These are phyloP conservation scores for Alternaria sp. DNA, from an alignment of 2,329 filamentous ascomycete genomes.

Conservation along the genomic window DNA sequence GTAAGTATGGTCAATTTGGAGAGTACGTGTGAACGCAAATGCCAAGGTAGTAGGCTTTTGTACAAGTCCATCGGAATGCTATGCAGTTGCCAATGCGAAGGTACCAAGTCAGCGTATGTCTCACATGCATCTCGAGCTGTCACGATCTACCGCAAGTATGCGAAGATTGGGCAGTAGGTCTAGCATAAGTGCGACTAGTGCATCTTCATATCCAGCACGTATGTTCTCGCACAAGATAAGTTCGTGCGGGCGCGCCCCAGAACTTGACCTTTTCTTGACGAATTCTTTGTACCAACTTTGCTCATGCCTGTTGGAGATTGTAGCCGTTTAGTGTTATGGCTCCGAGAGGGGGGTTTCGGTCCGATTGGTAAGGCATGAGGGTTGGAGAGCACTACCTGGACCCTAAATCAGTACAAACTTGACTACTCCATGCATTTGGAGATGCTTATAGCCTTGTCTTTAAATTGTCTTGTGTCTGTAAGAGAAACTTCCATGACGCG, in stretches of 20 bases:
- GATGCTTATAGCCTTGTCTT: background rate
- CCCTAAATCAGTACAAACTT: background rate
- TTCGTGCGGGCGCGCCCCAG: background rate
- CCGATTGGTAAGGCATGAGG: background rate
- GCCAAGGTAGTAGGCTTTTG: too few relatives aligned
- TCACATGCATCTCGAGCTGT: too few relatives aligned
- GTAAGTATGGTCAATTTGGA: too few relatives aligned
- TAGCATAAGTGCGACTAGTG: background rate
- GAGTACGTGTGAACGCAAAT: too few relatives aligned
- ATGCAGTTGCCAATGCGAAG: too few relatives aligned
- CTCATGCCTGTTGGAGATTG: too few relatives aligned
- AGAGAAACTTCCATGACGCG: background rate
- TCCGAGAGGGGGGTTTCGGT: too few relatives aligned
- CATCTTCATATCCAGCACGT: background rate
- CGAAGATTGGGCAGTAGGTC: background rate
- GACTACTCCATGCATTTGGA: background rate
- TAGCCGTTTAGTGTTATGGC: too few relatives aligned
- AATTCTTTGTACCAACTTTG: too few relatives aligned
- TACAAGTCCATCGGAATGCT: too few relatives aligned
- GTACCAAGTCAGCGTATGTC: too few relatives aligned
- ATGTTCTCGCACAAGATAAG: background rate
- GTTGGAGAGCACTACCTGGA: background rate
- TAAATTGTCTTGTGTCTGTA: background rate
- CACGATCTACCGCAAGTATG: background rate
- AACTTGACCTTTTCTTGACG: too few relatives aligned